These are phyloP conservation scores for Spergularia bocconei DNA, from an alignment of 148 eudicot genomes.

Conservation along the genomic window DNA sequence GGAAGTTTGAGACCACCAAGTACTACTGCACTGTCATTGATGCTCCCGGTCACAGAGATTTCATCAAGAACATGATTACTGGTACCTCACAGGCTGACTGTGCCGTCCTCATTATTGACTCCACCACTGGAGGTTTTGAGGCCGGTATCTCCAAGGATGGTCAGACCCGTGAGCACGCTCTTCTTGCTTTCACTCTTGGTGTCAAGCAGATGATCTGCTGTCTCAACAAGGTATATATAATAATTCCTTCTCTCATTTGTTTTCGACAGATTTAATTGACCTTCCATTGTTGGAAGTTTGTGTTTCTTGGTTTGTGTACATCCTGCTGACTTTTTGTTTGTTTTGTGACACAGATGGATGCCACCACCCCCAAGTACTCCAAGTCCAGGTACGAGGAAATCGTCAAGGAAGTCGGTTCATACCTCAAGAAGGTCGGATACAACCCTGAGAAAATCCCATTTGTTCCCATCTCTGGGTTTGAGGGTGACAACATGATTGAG, in stretches of 20 bases:
- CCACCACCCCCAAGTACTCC: conserved; percentile 44
- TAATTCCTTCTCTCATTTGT: too few species aligned
- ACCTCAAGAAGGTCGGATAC: conserved; percentile 40
- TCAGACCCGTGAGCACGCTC: conserved; percentile 64
- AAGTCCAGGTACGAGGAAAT: conserved; percentile 40
- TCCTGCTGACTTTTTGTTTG: neutral
- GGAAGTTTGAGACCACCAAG: conserved; percentile 55
- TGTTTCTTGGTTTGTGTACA: neutral
- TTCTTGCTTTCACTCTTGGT: conserved; percentile 63
- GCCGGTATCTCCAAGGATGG: conserved; percentile 64
- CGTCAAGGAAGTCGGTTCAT: conserved; percentile 37
- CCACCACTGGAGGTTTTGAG: conserved; percentile 61
- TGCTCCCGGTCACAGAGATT: conserved; percentile 52
- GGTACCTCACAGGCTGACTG: conserved; percentile 60
- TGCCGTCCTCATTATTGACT: conserved; percentile 55
- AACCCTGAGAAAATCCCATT: conserved; percentile 42
- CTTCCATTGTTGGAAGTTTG: neutral
- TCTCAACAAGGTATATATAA: conserved; percentile 42
- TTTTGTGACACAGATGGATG: conserved; percentile 31
- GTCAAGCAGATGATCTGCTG: conserved; percentile 58
- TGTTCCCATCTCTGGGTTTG: conserved; percentile 40
- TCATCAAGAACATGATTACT: conserved; percentile 56
- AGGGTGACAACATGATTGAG: conserved; percentile 45
- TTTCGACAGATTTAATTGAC: neutral
- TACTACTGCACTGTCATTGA: conserved; percentile 52